These are phyloP conservation scores for Lablab purpureus DNA, from an alignment of 306 rosid species.

Conservation along the genomic window DNA sequence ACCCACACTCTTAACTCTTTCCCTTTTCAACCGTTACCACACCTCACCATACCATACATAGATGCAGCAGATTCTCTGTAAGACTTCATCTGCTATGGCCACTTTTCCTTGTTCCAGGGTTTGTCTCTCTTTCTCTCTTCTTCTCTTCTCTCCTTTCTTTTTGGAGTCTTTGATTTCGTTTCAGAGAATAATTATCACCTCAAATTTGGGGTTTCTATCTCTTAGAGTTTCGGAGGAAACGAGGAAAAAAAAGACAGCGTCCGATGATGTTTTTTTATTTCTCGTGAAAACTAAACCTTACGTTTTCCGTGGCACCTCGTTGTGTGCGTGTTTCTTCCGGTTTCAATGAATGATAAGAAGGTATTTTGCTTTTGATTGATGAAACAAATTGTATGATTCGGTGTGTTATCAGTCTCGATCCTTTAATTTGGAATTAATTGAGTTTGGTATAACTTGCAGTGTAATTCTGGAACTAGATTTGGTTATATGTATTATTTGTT, in stretches of 20 bases:
- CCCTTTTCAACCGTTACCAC: not conserved
- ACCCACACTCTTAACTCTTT: constrained; percentile 40
- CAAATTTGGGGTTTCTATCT: not conserved
- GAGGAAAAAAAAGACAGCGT: not conserved
- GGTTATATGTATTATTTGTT: not conserved
- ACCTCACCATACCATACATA: not conserved
- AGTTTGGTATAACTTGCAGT: not conserved
- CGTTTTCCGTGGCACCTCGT: not conserved
- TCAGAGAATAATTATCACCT: not conserved
- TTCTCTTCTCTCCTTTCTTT: not conserved
- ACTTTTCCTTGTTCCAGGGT: constrained; percentile 72
- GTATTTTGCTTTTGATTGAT: not conserved
- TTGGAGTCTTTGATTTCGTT: not conserved
- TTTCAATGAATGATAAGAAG: constrained; percentile 6
- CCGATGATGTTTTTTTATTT: not conserved
- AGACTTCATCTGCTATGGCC: constrained; percentile 72
- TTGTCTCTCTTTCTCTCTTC: constrained; percentile 7
- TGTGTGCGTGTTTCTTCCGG: not conserved
- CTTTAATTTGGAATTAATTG: constrained; percentile 17
- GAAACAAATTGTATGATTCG: constrained; percentile 10
- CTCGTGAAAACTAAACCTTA: not conserved
- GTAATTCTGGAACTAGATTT: constrained; percentile 14
- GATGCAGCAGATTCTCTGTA: constrained; percentile 65
- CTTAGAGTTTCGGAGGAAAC: not conserved
- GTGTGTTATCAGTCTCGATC: not conserved